Percentiles rank a stretch among this genome's conserved stretches.
phyloP scores from a whole-genome alignment of 78 protist species.

The slime mould (Dictyostelium discoideum) region DNA sequence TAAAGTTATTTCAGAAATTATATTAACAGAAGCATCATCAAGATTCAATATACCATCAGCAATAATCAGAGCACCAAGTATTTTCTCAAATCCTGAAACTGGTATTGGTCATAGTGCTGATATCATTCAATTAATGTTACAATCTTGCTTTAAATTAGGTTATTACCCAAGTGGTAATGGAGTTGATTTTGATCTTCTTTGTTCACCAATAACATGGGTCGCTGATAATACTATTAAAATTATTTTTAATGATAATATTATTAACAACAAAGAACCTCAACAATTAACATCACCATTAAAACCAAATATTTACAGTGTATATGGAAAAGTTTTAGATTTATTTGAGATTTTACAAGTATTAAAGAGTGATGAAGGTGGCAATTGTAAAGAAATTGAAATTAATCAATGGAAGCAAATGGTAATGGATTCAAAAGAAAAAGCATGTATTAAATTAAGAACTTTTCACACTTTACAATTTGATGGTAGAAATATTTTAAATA shows the following conservation, averaged over 20 bases:
- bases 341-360: background rate
- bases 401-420: background rate
- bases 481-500: background rate
- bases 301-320: background rate
- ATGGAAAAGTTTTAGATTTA: background rate
- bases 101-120: slow-evolving; percentile 38
- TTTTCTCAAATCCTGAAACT: slow-evolving; percentile 7
- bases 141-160: background rate
- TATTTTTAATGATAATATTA: background rate
- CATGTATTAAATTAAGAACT: background rate
- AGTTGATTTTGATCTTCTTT: too few species aligned
- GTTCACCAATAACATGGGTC: background rate
- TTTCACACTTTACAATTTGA: background rate
- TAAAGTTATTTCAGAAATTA: slow-evolving; percentile 22
- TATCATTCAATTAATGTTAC: background rate
- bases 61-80: slow-evolving; percentile 16
- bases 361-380: background rate
- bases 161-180: background rate
- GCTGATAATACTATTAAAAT: background rate
- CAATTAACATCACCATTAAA: background rate
- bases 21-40: background rate
- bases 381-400: background rate
- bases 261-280: background rate
- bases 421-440: background rate
- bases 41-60: slow-evolving; percentile 1